Percentiles rank a stretch among this genome's conserved stretches.
Evolutionary conservation across 257 asterid genomes (phyloP).

Genomic region (Cruciata laevipes): DNA sequence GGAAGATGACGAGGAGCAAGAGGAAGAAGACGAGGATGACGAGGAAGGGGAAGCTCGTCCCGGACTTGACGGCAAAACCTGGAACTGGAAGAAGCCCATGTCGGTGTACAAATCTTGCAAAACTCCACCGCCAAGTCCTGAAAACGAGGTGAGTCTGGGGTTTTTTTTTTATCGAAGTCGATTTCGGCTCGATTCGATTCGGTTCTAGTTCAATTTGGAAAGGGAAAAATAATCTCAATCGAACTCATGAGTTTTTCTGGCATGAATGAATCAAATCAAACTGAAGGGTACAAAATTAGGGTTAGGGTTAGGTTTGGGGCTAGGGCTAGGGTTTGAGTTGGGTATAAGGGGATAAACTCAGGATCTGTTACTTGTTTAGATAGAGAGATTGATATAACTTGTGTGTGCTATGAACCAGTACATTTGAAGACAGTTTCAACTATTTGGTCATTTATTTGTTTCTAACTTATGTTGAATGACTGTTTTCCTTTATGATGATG

Average conservation of each 20-base stretch:
- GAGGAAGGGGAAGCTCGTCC: background rate
- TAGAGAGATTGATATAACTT: too few relatives aligned
- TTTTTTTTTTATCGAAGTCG: background rate
- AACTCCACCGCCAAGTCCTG: background rate
- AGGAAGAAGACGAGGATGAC: background rate
- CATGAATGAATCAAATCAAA: too few relatives aligned
- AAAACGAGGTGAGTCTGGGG: background rate
- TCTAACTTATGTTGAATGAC: too few relatives aligned
- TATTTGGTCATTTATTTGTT: too few relatives aligned
- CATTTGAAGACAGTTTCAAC: too few relatives aligned
- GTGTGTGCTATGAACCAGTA: too few relatives aligned
- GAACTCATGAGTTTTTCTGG: too few relatives aligned
- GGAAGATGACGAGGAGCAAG: background rate
- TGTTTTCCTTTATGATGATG: too few relatives aligned
- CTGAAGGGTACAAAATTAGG: background rate
- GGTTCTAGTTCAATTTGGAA: too few relatives aligned
- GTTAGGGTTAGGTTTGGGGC: background rate
- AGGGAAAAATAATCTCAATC: too few relatives aligned
- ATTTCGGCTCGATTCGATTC: background rate
- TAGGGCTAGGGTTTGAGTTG: background rate
- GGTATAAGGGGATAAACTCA: background rate
- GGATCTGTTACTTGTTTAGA: too few relatives aligned
- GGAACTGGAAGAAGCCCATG: background rate
- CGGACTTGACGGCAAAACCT: background rate
- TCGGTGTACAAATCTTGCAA: background rate